These are phyloP conservation scores for Pulicaria dysenterica DNA, from an alignment of 129 eudicot genomes.

Conservation along the genomic window DNA sequence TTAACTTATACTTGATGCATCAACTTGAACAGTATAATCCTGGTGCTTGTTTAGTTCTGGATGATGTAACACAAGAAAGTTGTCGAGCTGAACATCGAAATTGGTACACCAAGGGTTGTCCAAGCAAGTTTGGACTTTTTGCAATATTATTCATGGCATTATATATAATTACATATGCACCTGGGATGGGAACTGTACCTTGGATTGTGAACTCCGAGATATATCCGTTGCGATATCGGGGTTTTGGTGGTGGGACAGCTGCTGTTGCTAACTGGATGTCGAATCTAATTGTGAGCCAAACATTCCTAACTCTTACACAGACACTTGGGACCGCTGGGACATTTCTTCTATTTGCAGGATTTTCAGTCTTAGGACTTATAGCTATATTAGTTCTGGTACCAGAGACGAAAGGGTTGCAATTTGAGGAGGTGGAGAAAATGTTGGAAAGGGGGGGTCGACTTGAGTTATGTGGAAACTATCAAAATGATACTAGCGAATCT, in stretches of 20 bases:
- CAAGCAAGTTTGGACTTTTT: slow-evolving; percentile 38
- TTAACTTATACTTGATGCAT: neutral
- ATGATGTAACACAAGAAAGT: slow-evolving; percentile 19
- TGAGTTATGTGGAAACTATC: slow-evolving; percentile 7
- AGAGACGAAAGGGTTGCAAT: slow-evolving; percentile 61
- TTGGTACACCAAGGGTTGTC: slow-evolving; percentile 68
- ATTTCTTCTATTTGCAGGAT: slow-evolving; percentile 20
- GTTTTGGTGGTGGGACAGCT: slow-evolving; percentile 2
- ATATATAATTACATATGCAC: slow-evolving; percentile 9
- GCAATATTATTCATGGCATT: slow-evolving; percentile 4
- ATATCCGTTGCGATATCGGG: neutral
- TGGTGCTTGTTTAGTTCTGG: slow-evolving; percentile 47
- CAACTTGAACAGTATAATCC: slow-evolving; percentile 27
- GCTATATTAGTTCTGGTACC: slow-evolving; percentile 54
- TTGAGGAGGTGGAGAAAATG: slow-evolving; percentile 61
- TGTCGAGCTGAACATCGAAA: slow-evolving; percentile 44
- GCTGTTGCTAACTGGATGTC: slow-evolving; percentile 5
- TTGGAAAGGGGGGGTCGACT: slow-evolving; percentile 18
- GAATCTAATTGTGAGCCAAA: slow-evolving; percentile 19
- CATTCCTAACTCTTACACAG: slow-evolving; percentile 9
- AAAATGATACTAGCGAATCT: neutral
- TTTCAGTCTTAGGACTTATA: slow-evolving; percentile 35
- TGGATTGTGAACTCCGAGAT: slow-evolving; percentile 10
- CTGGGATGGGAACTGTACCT: slow-evolving; percentile 22
- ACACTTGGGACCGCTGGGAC: slow-evolving; percentile 23